Conservation (phyloP, 1,139 yeast genomes). For the Meyerozyma guilliermondii region DNA sequence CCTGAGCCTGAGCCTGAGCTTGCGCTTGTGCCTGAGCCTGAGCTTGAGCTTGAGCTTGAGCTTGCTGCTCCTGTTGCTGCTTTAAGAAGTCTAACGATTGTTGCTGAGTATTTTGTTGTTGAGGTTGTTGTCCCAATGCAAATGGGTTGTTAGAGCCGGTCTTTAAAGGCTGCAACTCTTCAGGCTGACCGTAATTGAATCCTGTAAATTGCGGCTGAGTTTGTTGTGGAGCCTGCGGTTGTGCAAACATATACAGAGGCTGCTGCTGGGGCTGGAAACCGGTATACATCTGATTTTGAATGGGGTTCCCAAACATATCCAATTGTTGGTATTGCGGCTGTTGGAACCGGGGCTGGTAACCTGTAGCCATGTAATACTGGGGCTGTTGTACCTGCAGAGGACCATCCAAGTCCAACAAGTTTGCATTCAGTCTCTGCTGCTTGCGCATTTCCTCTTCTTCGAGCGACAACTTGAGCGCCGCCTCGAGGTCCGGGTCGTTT, state of each 20-base stretch:
- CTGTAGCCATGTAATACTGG: slow-evolving; percentile 28
- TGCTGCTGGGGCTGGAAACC: slow-evolving; percentile 19
- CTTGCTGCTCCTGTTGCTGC: slow-evolving; percentile 17
- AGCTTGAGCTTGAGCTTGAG: too few relatives aligned
- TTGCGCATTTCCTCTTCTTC: slow-evolving; percentile 85
- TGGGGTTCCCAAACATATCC: slow-evolving; percentile 81
- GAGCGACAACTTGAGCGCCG: slow-evolving; percentile 76
- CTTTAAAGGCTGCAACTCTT: slow-evolving; percentile 48
- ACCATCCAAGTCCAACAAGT: slow-evolving; percentile 49
- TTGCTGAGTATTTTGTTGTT: slow-evolving; percentile 4
- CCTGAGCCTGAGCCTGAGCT: slow-evolving; percentile 23
- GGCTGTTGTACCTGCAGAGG: slow-evolving; percentile 19
- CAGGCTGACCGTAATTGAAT: slow-evolving; percentile 19
- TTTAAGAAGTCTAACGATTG: slow-evolving; percentile 1
- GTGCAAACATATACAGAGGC: slow-evolving; percentile 30
- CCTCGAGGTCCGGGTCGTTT: slow-evolving; percentile 66
- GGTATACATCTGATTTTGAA: slow-evolving; percentile 37
- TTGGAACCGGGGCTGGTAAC: slow-evolving; percentile 28
- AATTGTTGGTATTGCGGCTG: slow-evolving; percentile 37
- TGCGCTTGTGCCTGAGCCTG: slow-evolving; percentile 18
- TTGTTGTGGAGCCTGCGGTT: slow-evolving; percentile 22
- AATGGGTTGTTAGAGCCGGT: slow-evolving; percentile 93
- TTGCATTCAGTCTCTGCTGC: slow-evolving; percentile 42
- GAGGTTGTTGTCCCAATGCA: slow-evolving; percentile 38
- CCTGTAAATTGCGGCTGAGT: slow-evolving; percentile 27